Percentiles rank a stretch among this genome's conserved stretches.
These are phyloP conservation scores for Penicillium aurantiogriseum DNA, from an alignment of 2,329 filamentous ascomycete genomes.

Conservation along the genomic window DNA sequence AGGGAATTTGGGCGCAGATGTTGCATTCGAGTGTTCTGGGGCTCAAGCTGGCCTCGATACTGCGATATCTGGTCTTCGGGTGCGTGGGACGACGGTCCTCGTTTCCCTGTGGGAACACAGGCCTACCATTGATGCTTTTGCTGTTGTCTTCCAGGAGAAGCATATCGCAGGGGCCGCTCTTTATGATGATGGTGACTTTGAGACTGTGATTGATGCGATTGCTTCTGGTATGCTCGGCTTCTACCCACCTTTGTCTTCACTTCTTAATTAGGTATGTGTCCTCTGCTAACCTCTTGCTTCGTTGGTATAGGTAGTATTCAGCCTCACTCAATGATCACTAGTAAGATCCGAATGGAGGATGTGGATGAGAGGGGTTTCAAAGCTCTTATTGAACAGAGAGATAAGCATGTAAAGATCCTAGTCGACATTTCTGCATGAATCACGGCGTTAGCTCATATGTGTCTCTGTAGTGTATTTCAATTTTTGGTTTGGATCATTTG, in stretches of 20 bases:
- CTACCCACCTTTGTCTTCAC: not conserved
- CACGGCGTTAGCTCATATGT: not conserved
- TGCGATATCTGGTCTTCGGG: constrained; percentile 51
- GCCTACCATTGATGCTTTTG: constrained; percentile 54
- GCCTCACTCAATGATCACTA: constrained; percentile 60
- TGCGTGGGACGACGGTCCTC: constrained; percentile 59
- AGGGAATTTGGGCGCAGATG: constrained; percentile 46
- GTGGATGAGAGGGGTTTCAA: constrained; percentile 59
- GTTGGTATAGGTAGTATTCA: constrained; percentile 47
- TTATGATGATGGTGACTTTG: constrained; percentile 56
- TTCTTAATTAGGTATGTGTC: not conserved
- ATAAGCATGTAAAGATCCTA: constrained; percentile 63
- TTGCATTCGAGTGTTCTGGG: constrained; percentile 63
- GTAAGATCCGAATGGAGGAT: constrained; percentile 56
- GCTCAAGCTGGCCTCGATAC: constrained; percentile 51
- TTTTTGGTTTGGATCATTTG: not conserved
- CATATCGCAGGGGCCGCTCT: constrained; percentile 49
- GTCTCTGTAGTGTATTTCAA: not conserved
- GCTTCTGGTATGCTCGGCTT: constrained; percentile 31
- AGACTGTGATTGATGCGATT: constrained; percentile 55
- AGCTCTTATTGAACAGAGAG: constrained; percentile 58
- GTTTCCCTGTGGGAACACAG: constrained; percentile 62
- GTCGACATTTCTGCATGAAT: constrained; percentile 39
- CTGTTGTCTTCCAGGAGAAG: constrained; percentile 54
- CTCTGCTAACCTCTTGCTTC: constrained; percentile 22